These are phyloP conservation scores for Aureobasidium musti DNA, from an alignment of 2,329 filamentous ascomycete genomes.

Conservation along the genomic window DNA sequence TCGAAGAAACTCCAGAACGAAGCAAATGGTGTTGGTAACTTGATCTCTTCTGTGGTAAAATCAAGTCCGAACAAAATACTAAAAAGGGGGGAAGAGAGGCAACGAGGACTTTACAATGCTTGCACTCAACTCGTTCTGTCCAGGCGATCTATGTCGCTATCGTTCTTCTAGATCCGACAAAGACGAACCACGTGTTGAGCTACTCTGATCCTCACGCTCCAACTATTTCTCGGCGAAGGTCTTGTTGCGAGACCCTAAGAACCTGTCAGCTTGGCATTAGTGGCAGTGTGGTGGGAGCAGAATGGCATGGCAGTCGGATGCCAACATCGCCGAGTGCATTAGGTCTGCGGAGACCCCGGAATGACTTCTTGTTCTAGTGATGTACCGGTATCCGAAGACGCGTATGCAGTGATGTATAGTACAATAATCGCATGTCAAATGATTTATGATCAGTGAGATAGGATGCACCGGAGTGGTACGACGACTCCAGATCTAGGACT, in stretches of 20 bases:
- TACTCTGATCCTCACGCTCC: neutral
- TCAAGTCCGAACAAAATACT: no score
- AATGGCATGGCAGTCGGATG: neutral
- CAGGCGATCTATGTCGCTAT: neutral
- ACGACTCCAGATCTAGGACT: neutral
- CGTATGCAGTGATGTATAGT: neutral
- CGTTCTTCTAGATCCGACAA: neutral
- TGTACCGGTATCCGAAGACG: neutral
- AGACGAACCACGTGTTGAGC: neutral
- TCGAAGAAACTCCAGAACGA: no score
- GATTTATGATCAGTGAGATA: neutral
- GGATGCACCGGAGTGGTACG: neutral
- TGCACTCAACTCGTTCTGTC: neutral
- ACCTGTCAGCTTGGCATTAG: constrained; percentile 8
- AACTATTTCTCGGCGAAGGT: neutral
- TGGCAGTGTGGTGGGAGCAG: neutral
- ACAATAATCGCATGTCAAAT: neutral
- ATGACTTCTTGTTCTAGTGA: neutral
- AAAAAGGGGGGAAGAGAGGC: no score
- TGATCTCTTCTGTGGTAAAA: no score
- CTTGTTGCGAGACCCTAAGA: constrained; percentile 5
- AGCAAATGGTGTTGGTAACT: no score
- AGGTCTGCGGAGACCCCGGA: constrained; percentile 17
- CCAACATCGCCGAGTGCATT: constrained; percentile 2
- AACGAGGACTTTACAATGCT: no score